Base-by-base conservation (phyloP, 2,329 filamentous ascomycete species). In the Alternaria sp. region DNA sequence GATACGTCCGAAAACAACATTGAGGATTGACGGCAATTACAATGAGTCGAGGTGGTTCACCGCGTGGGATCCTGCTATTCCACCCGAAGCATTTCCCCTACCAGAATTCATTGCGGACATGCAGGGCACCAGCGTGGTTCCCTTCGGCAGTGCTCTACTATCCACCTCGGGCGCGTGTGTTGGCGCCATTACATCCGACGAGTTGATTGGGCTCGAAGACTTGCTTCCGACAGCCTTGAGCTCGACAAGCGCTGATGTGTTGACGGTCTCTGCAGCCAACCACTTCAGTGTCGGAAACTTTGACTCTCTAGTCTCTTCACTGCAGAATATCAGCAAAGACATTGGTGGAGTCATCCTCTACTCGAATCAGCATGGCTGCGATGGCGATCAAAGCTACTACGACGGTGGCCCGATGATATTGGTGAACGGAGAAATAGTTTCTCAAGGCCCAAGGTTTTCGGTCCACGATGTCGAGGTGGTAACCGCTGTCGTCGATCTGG, bases 1-100 rank as follows among this genome's bases (percentile, higher is more conserved):
- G 59, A 90, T 95, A 61, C 83, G 91, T 13, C 91, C 91, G 0
- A 93, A 93, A 78, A 83, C 92, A 64, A 89, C 84, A 71, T 84
- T 93, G 6, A 90, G 90, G 51, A 90, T 91, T 64, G 89, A 92
- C 76, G 90, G 90, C 3, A 91, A 84, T 69, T 83, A 73, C 47
- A 76, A 82, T 4, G 83, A 84, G 67, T 77, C 74, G 69, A 68
- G 75, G 12, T 71, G 78, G 64, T 80, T 80, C 51, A 78, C 72
- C 30, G 74, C 76, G 1, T 79, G 77, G 36, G 36, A 40, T 40
- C 36, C 36, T 2, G 2, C 36, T 40, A 11, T 40, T 40, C 36
- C 36, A 40, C 36, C 8, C 36, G 36, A 40, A 17, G 36, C 8
- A 10, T 40, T 40, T n/a, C n/a, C 36, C 36, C 9, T 40, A 11